Evolutionary conservation across 75 land plant species (phyloP).

Genomic region (Larix kaempferi): DNA sequence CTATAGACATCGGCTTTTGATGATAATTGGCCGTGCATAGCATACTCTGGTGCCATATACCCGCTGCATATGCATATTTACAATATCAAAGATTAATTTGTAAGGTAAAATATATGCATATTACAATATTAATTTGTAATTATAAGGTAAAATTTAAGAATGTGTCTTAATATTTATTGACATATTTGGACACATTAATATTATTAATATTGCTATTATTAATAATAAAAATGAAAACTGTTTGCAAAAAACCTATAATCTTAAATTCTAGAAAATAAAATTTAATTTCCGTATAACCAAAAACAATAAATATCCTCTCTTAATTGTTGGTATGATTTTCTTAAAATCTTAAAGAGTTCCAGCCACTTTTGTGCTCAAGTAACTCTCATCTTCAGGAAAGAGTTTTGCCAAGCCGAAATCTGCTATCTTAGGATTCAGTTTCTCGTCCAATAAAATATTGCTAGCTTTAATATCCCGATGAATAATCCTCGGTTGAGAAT

Average conservation of each 20-base stretch:
- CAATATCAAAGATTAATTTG: background rate
- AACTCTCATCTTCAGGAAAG: constrained; percentile 19
- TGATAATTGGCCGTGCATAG: constrained; percentile 12
- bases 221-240: too few species aligned
- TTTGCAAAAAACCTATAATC: too few species aligned
- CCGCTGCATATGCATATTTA: constrained; percentile 9
- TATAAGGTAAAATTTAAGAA: too few species aligned
- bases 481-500: constrained; percentile 38
- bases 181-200: too few species aligned
- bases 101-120: background rate
- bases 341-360: constrained; percentile 18
- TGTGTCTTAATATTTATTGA: too few species aligned
- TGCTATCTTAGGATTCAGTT: constrained; percentile 37
- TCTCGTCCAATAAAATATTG: constrained; percentile 35
- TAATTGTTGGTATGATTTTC: too few species aligned
- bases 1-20: constrained; percentile 29
- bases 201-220: too few species aligned
- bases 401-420: constrained; percentile 44
- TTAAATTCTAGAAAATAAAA: background rate
- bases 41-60: constrained; percentile 32
- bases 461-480: constrained; percentile 54
- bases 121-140: background rate
- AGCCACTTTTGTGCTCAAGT: constrained; percentile 20
- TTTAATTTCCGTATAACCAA: background rate
- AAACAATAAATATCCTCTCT: too few species aligned